A percentile compares a stretch with the other conserved stretches of the same genome.
phyloP scores from a whole-genome alignment of 306 rosid genomes.

The Lathyrus oleraceus region DNA sequence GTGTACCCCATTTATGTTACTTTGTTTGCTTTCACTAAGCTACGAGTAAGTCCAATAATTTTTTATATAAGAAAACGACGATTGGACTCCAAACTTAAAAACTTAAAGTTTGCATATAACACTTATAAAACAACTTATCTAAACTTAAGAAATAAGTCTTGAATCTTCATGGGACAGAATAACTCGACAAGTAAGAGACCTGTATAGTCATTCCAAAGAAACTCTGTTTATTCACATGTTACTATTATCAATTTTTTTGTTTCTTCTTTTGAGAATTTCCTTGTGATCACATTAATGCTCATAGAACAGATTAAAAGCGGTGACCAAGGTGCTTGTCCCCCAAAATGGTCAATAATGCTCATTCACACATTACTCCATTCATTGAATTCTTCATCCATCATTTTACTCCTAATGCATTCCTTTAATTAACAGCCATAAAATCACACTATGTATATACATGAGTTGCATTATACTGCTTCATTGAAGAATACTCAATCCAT shows the following conservation, averaged over 20 bases:
- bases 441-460: not conserved
- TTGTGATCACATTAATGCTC: constrained; percentile 23
- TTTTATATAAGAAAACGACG: too few species aligned
- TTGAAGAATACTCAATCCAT: constrained; percentile 15
- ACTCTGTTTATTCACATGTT: constrained; percentile 35
- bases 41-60: too few species aligned
- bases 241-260: constrained; percentile 24
- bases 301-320: constrained; percentile 18
- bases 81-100: too few species aligned
- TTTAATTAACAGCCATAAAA: not conserved
- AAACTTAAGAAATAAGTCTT: too few species aligned
- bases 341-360: constrained; percentile 6
- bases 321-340: constrained; percentile 29
- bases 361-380: not conserved
- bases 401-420: not conserved
- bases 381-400: not conserved
- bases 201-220: constrained; percentile 38
- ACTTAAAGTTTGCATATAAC: too few species aligned
- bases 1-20: too few species aligned
- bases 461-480: not conserved
- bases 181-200: constrained; percentile 17
- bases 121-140: too few species aligned
- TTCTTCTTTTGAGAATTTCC: constrained; percentile 32
- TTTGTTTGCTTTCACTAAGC: too few species aligned
- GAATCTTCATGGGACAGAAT: not conserved